Conservation (phyloP, 2,329 filamentous ascomycete species). For the Zarea fungicola region DNA sequence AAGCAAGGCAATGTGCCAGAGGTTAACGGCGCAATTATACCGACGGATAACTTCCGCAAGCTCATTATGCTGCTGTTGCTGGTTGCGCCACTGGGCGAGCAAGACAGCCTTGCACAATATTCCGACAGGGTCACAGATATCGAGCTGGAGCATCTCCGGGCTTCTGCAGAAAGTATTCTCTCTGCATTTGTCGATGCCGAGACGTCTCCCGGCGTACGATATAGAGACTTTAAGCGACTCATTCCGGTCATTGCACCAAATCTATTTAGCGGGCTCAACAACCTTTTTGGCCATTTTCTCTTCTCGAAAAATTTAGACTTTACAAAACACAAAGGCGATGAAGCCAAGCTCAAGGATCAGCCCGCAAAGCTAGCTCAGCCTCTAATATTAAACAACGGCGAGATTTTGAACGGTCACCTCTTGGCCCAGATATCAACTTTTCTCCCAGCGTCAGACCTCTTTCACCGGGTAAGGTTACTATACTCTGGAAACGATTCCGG, state of each 20-base stretch:
- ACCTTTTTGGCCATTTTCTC: slow-evolving; percentile 69
- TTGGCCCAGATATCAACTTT: slow-evolving; percentile 71
- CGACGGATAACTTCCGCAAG: slow-evolving; percentile 66
- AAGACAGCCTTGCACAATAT: slow-evolving; percentile 60
- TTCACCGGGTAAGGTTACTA: slow-evolving; percentile 58
- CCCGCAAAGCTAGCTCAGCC: slow-evolving; percentile 36
- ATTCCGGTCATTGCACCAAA: slow-evolving; percentile 58
- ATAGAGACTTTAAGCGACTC: slow-evolving; percentile 54
- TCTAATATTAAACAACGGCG: slow-evolving; percentile 45
- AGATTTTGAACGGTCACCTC: slow-evolving; percentile 60
- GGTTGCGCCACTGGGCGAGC: slow-evolving; percentile 57
- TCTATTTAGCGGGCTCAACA: slow-evolving; percentile 61
- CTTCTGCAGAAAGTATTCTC: slow-evolving; percentile 59
- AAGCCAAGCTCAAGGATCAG: slow-evolving; percentile 16
- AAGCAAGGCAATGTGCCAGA: slow-evolving; percentile 45
- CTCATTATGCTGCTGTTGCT: slow-evolving; percentile 66
- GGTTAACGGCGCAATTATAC: slow-evolving; percentile 62
- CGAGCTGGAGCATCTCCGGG: slow-evolving; percentile 53
- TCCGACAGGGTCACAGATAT: slow-evolving; percentile 49
- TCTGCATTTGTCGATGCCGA: slow-evolving; percentile 62
- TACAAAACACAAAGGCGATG: slow-evolving; percentile 43
- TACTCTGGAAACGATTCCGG: slow-evolving; percentile 67
- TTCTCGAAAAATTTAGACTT: slow-evolving; percentile 69
- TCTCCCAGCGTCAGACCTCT: slow-evolving; percentile 58
- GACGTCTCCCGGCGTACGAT: slow-evolving; percentile 57